These are phyloP conservation scores for Dentipellis fragilis DNA, from an alignment of 768 basidiomycete genomes.

Conservation along the genomic window DNA sequence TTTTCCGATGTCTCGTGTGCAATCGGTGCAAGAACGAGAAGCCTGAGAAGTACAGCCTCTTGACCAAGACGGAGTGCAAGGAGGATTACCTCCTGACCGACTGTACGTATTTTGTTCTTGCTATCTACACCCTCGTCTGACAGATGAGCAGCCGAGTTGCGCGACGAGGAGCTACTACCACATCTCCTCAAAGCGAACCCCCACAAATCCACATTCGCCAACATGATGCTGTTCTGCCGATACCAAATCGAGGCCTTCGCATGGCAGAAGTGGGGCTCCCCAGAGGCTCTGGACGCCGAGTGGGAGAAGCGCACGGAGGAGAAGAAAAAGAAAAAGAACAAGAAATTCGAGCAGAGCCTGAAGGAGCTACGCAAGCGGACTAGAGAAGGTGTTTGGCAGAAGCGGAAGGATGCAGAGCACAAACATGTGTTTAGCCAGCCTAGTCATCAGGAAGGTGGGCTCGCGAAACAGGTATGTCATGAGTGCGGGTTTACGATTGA, in stretches of 20 bases:
- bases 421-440: conserved; percentile 69
- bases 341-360: conserved; percentile 89
- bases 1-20: conserved; percentile 82
- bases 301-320: conserved; percentile 69
- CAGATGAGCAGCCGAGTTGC: conserved; percentile 65
- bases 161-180: conserved; percentile 85
- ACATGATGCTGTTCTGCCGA: conserved; percentile 98
- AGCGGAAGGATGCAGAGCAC: conserved; percentile 80
- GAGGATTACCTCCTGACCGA: conserved; percentile 97
- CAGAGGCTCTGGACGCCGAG: conserved; percentile 84
- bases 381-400: conserved; percentile 84
- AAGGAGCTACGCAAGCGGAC: conserved; percentile 78
- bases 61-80: conserved; percentile 99
- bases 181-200: conserved; percentile 93
- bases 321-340: conserved; percentile 85
- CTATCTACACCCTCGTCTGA: not conserved
- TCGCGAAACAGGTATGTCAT: conserved; percentile 67
- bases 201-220: conserved; percentile 89
- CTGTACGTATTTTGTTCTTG: conserved; percentile 34
- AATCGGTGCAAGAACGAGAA: conserved; percentile 81
- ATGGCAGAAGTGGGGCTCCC: conserved; percentile 95
- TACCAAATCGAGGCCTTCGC: conserved; percentile 94
- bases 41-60: conserved; percentile 86
- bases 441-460: conserved; percentile 42
- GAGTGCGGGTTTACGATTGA: conserved; percentile 89